Evolutionary conservation across 257 asterid genomes (phyloP).

Genomic region (Solanum paucissectum): DNA sequence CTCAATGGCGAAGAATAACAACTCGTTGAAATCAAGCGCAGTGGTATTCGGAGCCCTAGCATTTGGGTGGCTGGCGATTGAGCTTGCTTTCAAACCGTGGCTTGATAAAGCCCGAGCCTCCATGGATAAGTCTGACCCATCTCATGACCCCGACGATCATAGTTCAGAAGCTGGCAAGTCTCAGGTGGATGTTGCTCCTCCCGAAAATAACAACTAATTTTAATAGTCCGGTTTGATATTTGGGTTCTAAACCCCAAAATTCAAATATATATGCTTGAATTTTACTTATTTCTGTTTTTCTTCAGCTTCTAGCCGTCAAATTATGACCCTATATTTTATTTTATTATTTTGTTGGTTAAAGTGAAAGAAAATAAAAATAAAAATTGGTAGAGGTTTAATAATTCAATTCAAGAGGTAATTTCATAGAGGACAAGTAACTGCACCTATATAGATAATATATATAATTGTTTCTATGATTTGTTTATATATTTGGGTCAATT

Average conservation of each 20-base stretch:
- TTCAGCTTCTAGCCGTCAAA: background rate
- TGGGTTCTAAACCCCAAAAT: background rate
- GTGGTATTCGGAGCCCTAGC: conserved; percentile 64
- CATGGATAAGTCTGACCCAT: conserved; percentile 59
- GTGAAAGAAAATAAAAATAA: background rate
- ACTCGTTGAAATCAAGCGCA: conserved; percentile 44
- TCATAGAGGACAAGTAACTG: background rate
- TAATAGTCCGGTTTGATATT: background rate
- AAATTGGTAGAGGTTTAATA: background rate
- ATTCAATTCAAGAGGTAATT: background rate
- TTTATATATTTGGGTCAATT: too few species aligned
- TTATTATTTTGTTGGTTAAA: background rate
- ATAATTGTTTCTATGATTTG: background rate
- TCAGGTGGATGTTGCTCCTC: background rate
- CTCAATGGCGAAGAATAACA: conserved; percentile 15
- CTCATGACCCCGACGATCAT: conserved; percentile 34
- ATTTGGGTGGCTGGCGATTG: conserved; percentile 64
- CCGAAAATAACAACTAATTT: background rate
- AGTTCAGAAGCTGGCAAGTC: background rate
- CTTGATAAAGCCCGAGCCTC: conserved; percentile 52
- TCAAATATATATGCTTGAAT: background rate
- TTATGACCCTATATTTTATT: background rate
- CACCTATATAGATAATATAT: too few species aligned
- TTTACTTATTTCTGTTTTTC: background rate
- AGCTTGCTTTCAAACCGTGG: conserved; percentile 78